Percentiles rank a stretch among this genome's conserved stretches.
phyloP scores from a whole-genome alignment of 176 grass and related monocot genomes.

The Carex parvula region DNA sequence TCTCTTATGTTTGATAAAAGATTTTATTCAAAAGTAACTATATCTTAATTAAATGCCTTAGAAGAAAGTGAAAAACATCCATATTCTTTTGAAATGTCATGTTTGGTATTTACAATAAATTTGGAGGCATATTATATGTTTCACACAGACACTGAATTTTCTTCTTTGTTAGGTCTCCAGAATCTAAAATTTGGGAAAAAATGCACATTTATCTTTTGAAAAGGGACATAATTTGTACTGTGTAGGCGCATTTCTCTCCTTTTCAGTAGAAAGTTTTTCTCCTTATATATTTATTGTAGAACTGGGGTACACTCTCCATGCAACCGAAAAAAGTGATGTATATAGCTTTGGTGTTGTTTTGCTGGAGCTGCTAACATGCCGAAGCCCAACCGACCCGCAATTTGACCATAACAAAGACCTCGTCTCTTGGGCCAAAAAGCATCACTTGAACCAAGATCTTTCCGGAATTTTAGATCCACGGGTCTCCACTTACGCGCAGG shows the following conservation, averaged over 20 bases:
- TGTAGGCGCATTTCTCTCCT: background rate
- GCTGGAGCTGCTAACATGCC: constrained; percentile 64
- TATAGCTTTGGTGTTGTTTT: constrained; percentile 54
- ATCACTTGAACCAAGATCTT: constrained; percentile 33
- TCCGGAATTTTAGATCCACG: constrained; percentile 43
- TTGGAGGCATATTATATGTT: background rate
- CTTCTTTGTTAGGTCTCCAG: background rate
- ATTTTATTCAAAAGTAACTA: background rate
- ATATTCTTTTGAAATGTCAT: background rate
- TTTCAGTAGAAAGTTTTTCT: constrained; percentile 12
- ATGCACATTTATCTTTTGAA: background rate
- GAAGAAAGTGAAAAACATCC: background rate
- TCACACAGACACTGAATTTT: background rate
- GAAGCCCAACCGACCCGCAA: constrained; percentile 33
- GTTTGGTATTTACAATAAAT: background rate
- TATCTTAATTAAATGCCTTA: background rate
- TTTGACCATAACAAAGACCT: constrained; percentile 41
- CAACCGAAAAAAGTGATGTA: constrained; percentile 48
- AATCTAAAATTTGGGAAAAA: background rate
- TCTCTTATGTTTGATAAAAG: background rate
- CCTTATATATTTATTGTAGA: constrained; percentile 31
- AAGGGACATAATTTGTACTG: background rate
- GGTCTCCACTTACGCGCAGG: constrained; percentile 31
- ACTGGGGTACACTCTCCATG: constrained; percentile 56
- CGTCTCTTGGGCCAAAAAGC: constrained; percentile 39